Evolutionary conservation across 495 filamentous ascomycete species (phyloP).

Genomic region (Daldinia vernicosa): DNA sequence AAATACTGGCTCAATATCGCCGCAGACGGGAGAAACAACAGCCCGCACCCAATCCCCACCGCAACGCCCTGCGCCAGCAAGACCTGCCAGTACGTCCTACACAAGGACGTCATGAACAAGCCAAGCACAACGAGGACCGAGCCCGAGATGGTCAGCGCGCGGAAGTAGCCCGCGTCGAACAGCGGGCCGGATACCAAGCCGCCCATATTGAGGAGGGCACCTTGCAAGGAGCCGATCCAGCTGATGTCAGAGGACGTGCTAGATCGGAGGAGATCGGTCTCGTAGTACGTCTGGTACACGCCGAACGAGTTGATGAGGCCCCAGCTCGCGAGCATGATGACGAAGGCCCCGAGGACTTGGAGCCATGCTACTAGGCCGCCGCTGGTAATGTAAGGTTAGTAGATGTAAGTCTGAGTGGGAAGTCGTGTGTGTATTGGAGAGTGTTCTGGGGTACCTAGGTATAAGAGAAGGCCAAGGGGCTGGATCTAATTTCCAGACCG

Average conservation of each 20-base stretch:
- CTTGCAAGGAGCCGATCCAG: conserved; percentile 57
- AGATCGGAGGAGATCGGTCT: conserved; percentile 44
- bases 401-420: neutral
- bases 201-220: conserved; percentile 49
- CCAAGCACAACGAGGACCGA: conserved; percentile 61
- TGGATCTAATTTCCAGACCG: conserved; percentile 23
- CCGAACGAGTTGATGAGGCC: conserved; percentile 62
- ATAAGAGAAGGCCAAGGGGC: neutral
- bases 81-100: conserved; percentile 69
- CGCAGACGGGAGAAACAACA: conserved; percentile 69
- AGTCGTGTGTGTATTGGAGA: neutral
- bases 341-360: conserved; percentile 52
- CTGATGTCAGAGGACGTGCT: conserved; percentile 49
- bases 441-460: neutral
- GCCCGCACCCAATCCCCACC: conserved; percentile 64
- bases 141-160: conserved; percentile 27
- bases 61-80: conserved; percentile 67
- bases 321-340: conserved; percentile 55
- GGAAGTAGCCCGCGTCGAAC: conserved; percentile 42
- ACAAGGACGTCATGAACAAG: conserved; percentile 74
- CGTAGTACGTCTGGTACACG: conserved; percentile 63
- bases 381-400: conserved; percentile 10
- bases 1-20: conserved; percentile 74
- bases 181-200: conserved; percentile 53
- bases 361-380: conserved; percentile 58